Evolutionary conservation across 192 early-diverging fungal genomes (phyloP).

Genomic region (Entomortierella chlamydospora): DNA sequence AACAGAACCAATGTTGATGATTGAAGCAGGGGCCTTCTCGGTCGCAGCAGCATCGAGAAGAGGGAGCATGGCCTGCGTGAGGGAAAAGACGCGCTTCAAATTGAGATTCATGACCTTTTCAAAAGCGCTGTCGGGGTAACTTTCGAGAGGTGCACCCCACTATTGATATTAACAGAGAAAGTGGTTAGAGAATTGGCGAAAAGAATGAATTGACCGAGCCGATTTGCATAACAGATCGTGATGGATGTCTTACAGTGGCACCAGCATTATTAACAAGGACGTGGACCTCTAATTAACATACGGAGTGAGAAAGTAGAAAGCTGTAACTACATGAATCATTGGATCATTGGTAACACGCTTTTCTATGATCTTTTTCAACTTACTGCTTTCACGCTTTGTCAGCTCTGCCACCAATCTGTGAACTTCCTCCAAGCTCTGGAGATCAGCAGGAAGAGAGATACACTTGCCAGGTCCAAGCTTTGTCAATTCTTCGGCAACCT

Average conservation of each 20-base stretch:
- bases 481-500: slow-evolving; percentile 76
- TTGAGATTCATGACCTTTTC: slow-evolving; percentile 89
- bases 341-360: no score
- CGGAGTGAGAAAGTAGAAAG: no score
- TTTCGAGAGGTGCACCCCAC: slow-evolving; percentile 65
- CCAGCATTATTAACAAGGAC: slow-evolving; percentile 92
- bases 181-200: neutral
- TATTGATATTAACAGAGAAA: slow-evolving; percentile 6
- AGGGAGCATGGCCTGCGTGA: slow-evolving; percentile 83
- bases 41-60: slow-evolving; percentile 72
- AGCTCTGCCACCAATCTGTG: slow-evolving; percentile 69
- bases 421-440: slow-evolving; percentile 71
- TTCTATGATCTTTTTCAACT: slow-evolving; percentile 6
- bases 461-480: slow-evolving; percentile 77
- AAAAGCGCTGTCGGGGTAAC: slow-evolving; percentile 72
- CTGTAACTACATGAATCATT: no score
- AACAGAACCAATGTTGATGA: slow-evolving; percentile 93
- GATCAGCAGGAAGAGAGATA: slow-evolving; percentile 79
- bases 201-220: no score
- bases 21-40: slow-evolving; percentile 71
- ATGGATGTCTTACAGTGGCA: slow-evolving; percentile 48
- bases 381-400: slow-evolving; percentile 69
- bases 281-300: slow-evolving; percentile 80
- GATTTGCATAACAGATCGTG: no score
- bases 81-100: slow-evolving; percentile 82